Evolutionary conservation across 331 rosid species (phyloP).

Genomic region (Acacia pycnantha): DNA sequence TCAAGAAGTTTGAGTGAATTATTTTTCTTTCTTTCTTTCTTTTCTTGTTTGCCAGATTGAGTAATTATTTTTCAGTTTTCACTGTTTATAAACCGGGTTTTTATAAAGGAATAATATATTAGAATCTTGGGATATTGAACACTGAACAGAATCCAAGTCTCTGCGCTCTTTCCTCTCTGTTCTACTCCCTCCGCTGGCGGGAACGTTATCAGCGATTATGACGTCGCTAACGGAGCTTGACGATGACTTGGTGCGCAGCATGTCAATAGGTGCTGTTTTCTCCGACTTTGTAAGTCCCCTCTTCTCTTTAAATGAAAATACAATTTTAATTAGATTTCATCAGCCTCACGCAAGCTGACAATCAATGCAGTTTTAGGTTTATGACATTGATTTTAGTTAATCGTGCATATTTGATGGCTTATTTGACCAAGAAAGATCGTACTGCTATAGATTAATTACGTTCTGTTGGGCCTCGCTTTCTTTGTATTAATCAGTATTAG

Average conservation of each 20-base stretch:
- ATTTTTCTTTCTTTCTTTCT: too few species aligned
- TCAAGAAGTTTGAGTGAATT: too few species aligned
- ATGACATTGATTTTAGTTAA: background rate
- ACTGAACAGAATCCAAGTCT: background rate
- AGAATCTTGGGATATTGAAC: background rate
- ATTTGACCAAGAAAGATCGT: background rate
- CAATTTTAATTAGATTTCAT: background rate
- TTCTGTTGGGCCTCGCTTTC: background rate
- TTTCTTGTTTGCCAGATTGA: too few species aligned
- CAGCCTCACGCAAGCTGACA: background rate
- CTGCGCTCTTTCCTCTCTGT: background rate
- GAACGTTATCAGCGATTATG: slow-evolving; percentile 22
- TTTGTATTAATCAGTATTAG: background rate
- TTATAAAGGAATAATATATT: background rate
- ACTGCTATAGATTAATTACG: background rate
- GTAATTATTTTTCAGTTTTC: too few species aligned
- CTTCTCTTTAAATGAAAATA: background rate
- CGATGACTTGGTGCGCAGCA: slow-evolving; percentile 66
- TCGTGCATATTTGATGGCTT: background rate
- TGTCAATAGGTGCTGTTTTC: slow-evolving; percentile 88
- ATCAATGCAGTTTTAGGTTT: background rate
- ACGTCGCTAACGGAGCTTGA: slow-evolving; percentile 65
- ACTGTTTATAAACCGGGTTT: too few species aligned
- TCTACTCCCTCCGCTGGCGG: background rate
- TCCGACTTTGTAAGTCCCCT: slow-evolving; percentile 69